Conservation (phyloP, 495 filamentous ascomycete species). For the Penicillium mononematosum region DNA sequence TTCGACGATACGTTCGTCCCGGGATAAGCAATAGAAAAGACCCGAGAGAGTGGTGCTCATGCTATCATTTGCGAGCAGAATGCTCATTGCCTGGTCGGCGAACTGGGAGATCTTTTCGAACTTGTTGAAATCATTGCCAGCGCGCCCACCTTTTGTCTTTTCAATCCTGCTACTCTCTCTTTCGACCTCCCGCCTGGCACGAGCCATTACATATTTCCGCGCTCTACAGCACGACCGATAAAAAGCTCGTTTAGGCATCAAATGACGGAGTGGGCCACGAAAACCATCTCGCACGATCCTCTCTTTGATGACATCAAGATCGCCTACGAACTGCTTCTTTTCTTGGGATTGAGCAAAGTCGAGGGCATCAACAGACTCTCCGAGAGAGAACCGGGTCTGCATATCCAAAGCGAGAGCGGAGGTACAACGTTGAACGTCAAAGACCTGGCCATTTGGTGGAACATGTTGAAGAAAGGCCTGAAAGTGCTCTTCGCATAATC, state of each 20-base stretch:
- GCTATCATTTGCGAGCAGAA: slow-evolving; percentile 22
- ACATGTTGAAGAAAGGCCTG: neutral
- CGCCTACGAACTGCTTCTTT: slow-evolving; percentile 18
- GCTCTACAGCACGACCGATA: neutral
- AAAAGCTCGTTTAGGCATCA: neutral
- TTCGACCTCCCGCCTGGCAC: neutral
- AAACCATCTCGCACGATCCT: slow-evolving; percentile 1
- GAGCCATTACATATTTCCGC: neutral
- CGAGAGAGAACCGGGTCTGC: slow-evolving; percentile 15
- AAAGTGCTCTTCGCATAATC: slow-evolving; percentile 13
- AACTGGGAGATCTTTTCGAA: neutral
- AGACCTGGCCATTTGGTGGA: slow-evolving; percentile 8
- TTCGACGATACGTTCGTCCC: slow-evolving; percentile 10
- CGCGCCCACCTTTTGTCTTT: neutral
- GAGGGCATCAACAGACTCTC: slow-evolving; percentile 18
- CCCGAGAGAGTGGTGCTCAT: slow-evolving; percentile 19
- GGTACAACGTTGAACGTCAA: slow-evolving; percentile 13
- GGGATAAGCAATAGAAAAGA: slow-evolving; percentile 17
- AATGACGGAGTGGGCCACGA: neutral
- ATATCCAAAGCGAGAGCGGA: slow-evolving; percentile 16
- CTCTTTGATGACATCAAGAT: slow-evolving; percentile 5
- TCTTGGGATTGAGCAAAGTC: slow-evolving; percentile 9
- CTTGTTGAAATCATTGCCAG: too few species aligned
- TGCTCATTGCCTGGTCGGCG: slow-evolving; percentile 14
- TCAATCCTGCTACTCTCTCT: neutral